Percentiles rank a stretch among this genome's conserved stretches.
Conservation (phyloP, 768 basidiomycete species). For the Calocybe indica region DNA sequence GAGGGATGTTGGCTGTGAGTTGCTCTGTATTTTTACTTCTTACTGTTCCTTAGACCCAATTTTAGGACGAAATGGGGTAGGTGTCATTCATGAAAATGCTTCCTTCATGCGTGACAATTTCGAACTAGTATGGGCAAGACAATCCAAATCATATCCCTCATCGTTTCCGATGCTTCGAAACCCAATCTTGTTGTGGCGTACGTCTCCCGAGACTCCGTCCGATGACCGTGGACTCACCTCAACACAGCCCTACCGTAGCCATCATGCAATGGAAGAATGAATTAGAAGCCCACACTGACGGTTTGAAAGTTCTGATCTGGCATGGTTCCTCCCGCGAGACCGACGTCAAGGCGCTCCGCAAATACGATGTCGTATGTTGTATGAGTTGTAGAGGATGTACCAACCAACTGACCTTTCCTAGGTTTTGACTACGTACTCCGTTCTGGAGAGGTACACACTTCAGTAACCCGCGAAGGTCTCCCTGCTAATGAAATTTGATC, state of each 20-base stretch:
- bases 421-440: slow-evolving; percentile 84
- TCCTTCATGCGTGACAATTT: slow-evolving; percentile 6
- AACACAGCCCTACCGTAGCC: slow-evolving; percentile 44
- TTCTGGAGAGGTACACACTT: slow-evolving; percentile 57
- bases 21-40: background rate
- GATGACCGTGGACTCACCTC: slow-evolving; percentile 35
- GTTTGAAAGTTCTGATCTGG: slow-evolving; percentile 87
- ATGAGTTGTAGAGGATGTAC: background rate
- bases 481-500: background rate
- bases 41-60: background rate
- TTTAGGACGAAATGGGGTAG: slow-evolving; percentile 91
- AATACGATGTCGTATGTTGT: slow-evolving; percentile 76
- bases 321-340: slow-evolving; percentile 76
- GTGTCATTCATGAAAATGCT: slow-evolving; percentile 9
- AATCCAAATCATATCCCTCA: slow-evolving; percentile 90
- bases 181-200: slow-evolving; percentile 93
- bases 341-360: slow-evolving; percentile 61
- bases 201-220: slow-evolving; percentile 39
- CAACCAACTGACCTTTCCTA: slow-evolving; percentile 15
- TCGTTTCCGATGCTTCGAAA: slow-evolving; percentile 70
- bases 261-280: slow-evolving; percentile 91
- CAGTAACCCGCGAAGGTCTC: background rate
- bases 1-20: slow-evolving; percentile 87
- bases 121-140: slow-evolving; percentile 81
- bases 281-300: slow-evolving; percentile 78